These are phyloP conservation scores for Backusella australiensis DNA, from an alignment of 192 early-diverging fungal species.

Conservation along the genomic window DNA sequence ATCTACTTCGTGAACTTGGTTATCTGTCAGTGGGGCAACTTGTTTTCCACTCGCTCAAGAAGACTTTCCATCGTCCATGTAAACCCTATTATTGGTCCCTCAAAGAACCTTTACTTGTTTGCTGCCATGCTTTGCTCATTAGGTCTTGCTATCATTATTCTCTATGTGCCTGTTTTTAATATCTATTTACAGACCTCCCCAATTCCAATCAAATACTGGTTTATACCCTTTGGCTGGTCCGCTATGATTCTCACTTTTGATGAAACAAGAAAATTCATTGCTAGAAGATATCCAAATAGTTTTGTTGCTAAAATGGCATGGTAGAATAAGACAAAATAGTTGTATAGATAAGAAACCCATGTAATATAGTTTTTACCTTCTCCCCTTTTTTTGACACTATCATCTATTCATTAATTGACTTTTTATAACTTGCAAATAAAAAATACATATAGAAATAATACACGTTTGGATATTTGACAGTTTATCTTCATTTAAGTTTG, in stretches of 20 bases:
- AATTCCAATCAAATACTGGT: slow-evolving; percentile 64
- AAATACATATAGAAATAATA: background rate
- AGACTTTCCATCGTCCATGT: slow-evolving; percentile 55
- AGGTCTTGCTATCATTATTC: slow-evolving; percentile 44
- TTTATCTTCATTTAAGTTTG: background rate
- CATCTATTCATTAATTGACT: background rate
- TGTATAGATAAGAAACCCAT: background rate
- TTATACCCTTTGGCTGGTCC: slow-evolving; percentile 58
- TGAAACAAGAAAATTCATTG: slow-evolving; percentile 60
- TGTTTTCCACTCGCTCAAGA: slow-evolving; percentile 55
- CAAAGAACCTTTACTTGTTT: slow-evolving; percentile 59
- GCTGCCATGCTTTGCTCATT: slow-evolving; percentile 46
- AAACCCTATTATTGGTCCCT: slow-evolving; percentile 57
- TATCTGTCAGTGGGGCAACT: slow-evolving; percentile 59
- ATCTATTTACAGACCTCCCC: slow-evolving; percentile 50
- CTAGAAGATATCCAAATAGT: slow-evolving; percentile 19
- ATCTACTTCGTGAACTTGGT: slow-evolving; percentile 65
- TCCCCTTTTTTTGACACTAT: background rate
- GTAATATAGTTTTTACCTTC: background rate
- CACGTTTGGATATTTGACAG: too few relatives aligned
- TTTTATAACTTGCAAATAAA: background rate
- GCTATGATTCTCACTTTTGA: slow-evolving; percentile 56
- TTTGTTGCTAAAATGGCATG: slow-evolving; percentile 21
- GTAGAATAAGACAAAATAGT: background rate
- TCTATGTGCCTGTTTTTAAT: slow-evolving; percentile 57